Evolutionary conservation across 805 yeast genomes (phyloP).

Genomic region (Hanseniaspora hatyaiensis): DNA sequence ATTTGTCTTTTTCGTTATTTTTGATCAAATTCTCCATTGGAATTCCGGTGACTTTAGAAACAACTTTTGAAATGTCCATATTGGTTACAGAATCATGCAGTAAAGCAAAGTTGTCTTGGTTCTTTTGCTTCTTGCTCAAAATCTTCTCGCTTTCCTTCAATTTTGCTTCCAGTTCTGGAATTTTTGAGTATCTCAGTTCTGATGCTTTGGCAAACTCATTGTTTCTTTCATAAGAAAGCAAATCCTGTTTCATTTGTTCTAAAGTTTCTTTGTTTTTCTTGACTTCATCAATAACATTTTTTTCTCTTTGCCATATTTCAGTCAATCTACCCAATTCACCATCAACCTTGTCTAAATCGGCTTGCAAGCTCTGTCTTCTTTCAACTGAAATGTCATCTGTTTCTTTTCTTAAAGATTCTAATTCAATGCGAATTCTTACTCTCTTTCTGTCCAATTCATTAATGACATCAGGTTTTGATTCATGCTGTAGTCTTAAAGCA

Average conservation of each 20-base stretch:
- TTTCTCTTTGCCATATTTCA: constrained; percentile 77
- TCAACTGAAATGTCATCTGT: constrained; percentile 75
- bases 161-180: constrained; percentile 63
- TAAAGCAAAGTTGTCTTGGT: constrained; percentile 27
- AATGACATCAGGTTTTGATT: constrained; percentile 90
- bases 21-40: constrained; percentile 83
- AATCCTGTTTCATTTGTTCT: constrained; percentile 71
- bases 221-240: constrained; percentile 70
- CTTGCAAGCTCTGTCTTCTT: constrained; percentile 61
- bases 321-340: constrained; percentile 62
- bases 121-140: constrained; percentile 27
- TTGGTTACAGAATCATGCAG: constrained; percentile 83
- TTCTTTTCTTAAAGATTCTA: constrained; percentile 87
- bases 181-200: constrained; percentile 72
- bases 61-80: constrained; percentile 86
- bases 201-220: constrained; percentile 86
- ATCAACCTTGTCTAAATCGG: constrained; percentile 49
- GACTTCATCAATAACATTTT: constrained; percentile 58
- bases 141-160: constrained; percentile 23
- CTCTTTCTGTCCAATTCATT: constrained; percentile 77
- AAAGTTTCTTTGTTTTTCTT: constrained; percentile 70
- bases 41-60: constrained; percentile 89
- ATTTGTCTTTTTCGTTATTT: constrained; percentile 78
- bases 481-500: constrained; percentile 85
- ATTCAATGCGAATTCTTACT: constrained; percentile 89